A percentile compares a stretch with the other conserved stretches of the same genome.
Conservation (phyloP, 345 rosid species). For the Salix viminalis region DNA sequence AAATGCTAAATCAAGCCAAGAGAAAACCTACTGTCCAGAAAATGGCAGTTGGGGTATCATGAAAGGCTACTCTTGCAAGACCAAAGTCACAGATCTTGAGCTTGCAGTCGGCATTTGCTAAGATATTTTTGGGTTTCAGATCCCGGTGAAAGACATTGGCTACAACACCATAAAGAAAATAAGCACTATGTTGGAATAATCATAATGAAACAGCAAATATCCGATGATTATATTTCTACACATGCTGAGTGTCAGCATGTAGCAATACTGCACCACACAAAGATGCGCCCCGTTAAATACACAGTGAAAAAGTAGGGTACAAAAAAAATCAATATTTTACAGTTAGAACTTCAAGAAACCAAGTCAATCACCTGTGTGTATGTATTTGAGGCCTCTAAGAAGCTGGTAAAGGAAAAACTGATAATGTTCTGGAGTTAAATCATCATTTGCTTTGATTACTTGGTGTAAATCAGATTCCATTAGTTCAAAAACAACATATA, state of each 20-base stretch:
- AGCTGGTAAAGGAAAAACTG: constrained; percentile 93
- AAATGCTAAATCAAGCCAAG: not conserved
- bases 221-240: not conserved
- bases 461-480: constrained; percentile 94
- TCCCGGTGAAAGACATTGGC: constrained; percentile 95
- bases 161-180: constrained; percentile 20
- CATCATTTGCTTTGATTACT: constrained; percentile 92
- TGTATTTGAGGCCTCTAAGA: constrained; percentile 87
- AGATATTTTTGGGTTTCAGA: constrained; percentile 85
- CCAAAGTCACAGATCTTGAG: constrained; percentile 98
- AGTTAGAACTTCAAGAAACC: not conserved
- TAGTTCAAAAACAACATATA: constrained; percentile 82
- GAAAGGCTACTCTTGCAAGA: constrained; percentile 93
- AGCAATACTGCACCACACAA: not conserved
- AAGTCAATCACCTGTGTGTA: constrained; percentile 71
- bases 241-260: not conserved
- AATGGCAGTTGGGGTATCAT: constrained; percentile 88
- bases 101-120: constrained; percentile 95
- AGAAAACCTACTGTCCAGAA: constrained; percentile 77
- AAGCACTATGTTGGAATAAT: not conserved
- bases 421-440: constrained; percentile 84
- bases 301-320: not conserved
- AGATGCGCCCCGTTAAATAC: not conserved
- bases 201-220: not conserved
- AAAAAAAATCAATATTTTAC: not conserved